Base-by-base conservation (phyloP, 257 asterid species). In the Ehretia macrophylla region DNA sequence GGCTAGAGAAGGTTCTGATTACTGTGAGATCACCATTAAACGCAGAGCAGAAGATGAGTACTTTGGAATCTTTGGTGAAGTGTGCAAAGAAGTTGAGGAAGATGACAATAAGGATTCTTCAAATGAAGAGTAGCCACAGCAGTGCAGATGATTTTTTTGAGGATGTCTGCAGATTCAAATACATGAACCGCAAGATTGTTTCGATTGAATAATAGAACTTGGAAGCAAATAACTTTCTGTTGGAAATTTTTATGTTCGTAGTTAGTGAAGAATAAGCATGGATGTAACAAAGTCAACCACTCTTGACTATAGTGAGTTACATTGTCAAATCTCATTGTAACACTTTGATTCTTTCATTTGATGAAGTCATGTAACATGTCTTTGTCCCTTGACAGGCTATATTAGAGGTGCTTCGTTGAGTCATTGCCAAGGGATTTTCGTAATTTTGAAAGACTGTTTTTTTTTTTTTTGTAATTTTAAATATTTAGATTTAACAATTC, bases 41-140 rank as follows among this genome's bases (percentile, higher is more conserved):
- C 71, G 97, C 99, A 4, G 97, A 94, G 27, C 99, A 87, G 74
- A 94, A 94, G 80, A 83, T 94, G 95, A 76, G 71, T 22, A 90
- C 97, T 0, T 68, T 94, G 66, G 94, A 94, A 54, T 85, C 97
- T 12, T 72, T 94, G 78, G 35, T 94, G 11, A 70, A 64, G 65
- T 77, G 76, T 58, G 80, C 95, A 0, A 82, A 59, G 81, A 83
- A 78, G 52, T 67, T 94, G 74, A 85, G 45, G 75, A 87, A 70
- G 79, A 82, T 94, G 99, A 59, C 72, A 18, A 81, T 94, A 73
- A 85, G 77, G 77, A 94, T 94, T 74, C 95, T 90, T 71, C 97
- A 85, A 76, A 94, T 94, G 97, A 93, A 82, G 83, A 89, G 99
- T 81, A 79, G 84, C 83, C 99, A 93, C 42, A 93, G 93, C 75